phyloP scores from a whole-genome alignment of 768 basidiomycete species.

The Coprinopsis strossmayeri region DNA sequence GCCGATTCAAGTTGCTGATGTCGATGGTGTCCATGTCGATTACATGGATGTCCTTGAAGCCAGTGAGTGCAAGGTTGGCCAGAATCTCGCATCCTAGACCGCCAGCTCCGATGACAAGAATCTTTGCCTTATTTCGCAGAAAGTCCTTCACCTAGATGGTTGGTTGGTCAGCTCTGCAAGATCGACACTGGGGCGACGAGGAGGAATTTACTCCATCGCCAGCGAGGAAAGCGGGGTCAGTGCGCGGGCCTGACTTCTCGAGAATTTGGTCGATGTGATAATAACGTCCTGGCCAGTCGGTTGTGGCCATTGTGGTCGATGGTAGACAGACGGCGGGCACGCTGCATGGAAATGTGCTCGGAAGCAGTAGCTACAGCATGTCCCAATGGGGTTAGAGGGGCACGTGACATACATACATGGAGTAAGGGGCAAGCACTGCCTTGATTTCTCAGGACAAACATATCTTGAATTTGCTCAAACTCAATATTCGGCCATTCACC shows the following conservation, averaged over 20 bases:
- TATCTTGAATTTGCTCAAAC: not conserved
- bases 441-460: not conserved
- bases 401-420: too few relatives aligned
- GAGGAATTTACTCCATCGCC: constrained; percentile 61
- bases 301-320: constrained; percentile 12
- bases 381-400: too few relatives aligned
- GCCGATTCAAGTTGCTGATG: constrained; percentile 96
- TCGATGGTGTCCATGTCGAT: constrained; percentile 99
- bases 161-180: not conserved
- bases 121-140: constrained; percentile 77
- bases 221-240: constrained; percentile 75
- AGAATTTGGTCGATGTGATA: constrained; percentile 82
- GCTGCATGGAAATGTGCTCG: too few relatives aligned
- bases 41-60: constrained; percentile 98
- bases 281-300: constrained; percentile 57
- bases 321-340: not conserved
- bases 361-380: too few relatives aligned
- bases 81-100: constrained; percentile 97
- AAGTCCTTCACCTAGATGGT: constrained; percentile 74
- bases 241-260: constrained; percentile 82
- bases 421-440: not conserved
- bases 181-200: not conserved
- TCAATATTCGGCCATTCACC: constrained; percentile 3
- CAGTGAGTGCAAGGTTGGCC: constrained; percentile 90
- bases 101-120: constrained; percentile 96